Conservation (phyloP, 2,329 filamentous ascomycete species). For the Cercospora sp. region DNA sequence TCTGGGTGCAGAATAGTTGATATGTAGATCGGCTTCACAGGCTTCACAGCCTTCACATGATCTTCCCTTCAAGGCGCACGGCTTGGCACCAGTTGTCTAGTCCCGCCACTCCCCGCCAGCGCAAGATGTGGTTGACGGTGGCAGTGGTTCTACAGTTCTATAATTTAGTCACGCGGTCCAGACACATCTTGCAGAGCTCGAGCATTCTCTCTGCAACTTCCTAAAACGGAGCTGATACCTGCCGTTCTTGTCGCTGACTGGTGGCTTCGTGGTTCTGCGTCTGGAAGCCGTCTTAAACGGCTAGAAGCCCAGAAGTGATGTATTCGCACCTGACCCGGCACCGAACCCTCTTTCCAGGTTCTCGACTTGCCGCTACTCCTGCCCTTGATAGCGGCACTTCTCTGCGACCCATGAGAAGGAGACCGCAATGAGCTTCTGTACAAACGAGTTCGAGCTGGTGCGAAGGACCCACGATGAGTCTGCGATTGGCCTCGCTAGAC, state of each 20-base stretch:
- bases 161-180: background rate
- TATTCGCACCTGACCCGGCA: background rate
- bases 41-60: background rate
- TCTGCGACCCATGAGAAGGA: background rate
- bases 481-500: constrained; percentile 16
- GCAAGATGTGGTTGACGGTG: background rate
- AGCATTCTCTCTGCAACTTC: constrained; percentile 2
- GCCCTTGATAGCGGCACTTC: background rate
- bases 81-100: background rate
- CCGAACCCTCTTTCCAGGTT: constrained; percentile 4
- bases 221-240: background rate
- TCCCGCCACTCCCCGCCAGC: background rate
- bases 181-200: background rate
- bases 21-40: background rate
- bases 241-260: background rate
- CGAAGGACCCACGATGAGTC: constrained; percentile 14
- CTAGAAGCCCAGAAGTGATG: background rate
- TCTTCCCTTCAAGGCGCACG: background rate
- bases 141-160: background rate
- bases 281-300: background rate
- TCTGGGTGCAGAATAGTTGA: background rate
- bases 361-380: background rate
- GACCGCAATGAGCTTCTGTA: constrained; percentile 3
- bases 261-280: background rate
- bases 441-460: background rate